phyloP scores from a whole-genome alignment of 805 yeast genomes.

The Sugiyamaella mastotermitis region DNA sequence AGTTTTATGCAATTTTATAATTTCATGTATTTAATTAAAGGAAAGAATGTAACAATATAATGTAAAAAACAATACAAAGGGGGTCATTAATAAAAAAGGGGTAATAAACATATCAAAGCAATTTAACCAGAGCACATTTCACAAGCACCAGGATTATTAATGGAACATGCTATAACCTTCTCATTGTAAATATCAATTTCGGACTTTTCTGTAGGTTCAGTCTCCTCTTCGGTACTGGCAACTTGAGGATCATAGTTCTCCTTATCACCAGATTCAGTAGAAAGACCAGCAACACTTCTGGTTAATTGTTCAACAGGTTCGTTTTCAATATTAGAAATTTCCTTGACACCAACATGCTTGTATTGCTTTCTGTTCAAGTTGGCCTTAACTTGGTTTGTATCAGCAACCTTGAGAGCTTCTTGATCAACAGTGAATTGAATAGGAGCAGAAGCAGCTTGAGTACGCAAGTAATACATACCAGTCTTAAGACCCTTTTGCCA shows the following conservation, averaged over 20 bases:
- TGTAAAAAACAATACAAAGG: conserved; percentile 2
- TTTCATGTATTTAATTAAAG: no score
- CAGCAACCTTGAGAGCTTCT: conserved; percentile 32
- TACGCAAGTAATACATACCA: conserved; percentile 96
- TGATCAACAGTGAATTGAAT: conserved; percentile 81
- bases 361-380: conserved; percentile 21
- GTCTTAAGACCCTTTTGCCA: conserved; percentile 98
- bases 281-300: background rate
- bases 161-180: conserved; percentile 93
- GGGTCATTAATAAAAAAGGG: background rate
- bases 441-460: conserved; percentile 96
- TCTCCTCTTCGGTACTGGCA: background rate
- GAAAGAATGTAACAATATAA: no score
- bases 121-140: conserved; percentile 95
- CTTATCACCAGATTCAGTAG: conserved; percentile 7
- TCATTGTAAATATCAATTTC: conserved; percentile 85
- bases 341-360: conserved; percentile 6
- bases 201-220: conserved; percentile 11
- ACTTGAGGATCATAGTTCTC: conserved; percentile 8
- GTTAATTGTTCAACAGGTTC: conserved; percentile 1
- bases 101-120: background rate
- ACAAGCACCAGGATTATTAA: conserved; percentile 94
- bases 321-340: conserved; percentile 4
- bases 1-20: background rate
- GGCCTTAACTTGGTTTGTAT: conserved; percentile 14